These are phyloP conservation scores for Nasturtium officinale DNA, from an alignment of 345 rosid species.

Conservation along the genomic window DNA sequence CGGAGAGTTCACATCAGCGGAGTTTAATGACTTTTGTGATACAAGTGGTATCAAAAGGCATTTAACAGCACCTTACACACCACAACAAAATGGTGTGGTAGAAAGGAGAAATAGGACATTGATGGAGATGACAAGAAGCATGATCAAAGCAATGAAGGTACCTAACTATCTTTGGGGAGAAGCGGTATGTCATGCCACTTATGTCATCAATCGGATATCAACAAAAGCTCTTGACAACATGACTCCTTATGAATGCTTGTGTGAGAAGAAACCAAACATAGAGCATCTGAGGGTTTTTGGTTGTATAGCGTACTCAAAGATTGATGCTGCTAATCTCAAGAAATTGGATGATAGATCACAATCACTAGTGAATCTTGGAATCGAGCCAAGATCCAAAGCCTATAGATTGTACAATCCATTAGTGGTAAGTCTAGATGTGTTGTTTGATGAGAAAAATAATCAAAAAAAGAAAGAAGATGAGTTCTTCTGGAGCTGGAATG, in stretches of 20 bases:
- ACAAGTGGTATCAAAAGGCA: not conserved
- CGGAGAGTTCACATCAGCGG: too few species aligned
- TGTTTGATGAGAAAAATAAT: not conserved
- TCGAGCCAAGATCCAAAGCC: not conserved
- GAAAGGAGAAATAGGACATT: not conserved
- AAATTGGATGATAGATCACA: not conserved
- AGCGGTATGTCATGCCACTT: not conserved
- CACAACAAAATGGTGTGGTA: not conserved
- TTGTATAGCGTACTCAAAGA: not conserved
- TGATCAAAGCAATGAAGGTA: not conserved
- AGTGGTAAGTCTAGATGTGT: not conserved
- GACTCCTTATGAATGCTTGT: not conserved
- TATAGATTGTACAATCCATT: not conserved
- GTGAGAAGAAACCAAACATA: not conserved
- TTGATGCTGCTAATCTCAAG: not conserved
- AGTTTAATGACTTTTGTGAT: not conserved
- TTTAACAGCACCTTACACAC: not conserved
- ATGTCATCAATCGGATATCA: too few species aligned
- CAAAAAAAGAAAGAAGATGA: too few species aligned
- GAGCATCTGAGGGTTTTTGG: not conserved
- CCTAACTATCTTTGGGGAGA: not conserved
- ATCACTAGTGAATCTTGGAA: not conserved
- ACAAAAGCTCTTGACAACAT: not conserved
- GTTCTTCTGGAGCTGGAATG: not conserved
- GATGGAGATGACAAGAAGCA: not conserved